A percentile compares a stretch with the other conserved stretches of the same genome.
These are phyloP conservation scores for Melanomma pulvis-pyrius DNA, from an alignment of 495 filamentous ascomycete species.

Conservation along the genomic window DNA sequence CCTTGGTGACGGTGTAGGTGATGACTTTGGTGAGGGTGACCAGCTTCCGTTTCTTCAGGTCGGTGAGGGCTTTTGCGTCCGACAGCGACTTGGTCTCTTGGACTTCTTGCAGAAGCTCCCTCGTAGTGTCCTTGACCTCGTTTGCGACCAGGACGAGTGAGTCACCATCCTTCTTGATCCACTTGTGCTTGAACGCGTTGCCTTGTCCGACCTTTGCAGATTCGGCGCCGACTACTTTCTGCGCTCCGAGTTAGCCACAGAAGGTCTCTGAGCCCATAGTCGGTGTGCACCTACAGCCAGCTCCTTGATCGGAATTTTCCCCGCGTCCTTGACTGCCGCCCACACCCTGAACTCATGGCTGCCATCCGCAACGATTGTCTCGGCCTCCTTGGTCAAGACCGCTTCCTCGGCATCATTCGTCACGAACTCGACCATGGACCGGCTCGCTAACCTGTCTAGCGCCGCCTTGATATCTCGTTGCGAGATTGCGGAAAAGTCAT, in stretches of 20 bases:
- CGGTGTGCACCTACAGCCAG: conserved; percentile 56
- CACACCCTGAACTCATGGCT: conserved; percentile 96
- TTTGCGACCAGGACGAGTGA: conserved; percentile 41
- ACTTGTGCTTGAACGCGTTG: conserved; percentile 93
- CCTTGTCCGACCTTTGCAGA: conserved; percentile 88
- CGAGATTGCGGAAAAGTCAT: conserved; percentile 73
- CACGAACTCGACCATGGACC: conserved; percentile 85
- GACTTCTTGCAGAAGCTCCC: conserved; percentile 70
- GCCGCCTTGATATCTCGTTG: conserved; percentile 80
- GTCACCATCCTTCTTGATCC: conserved; percentile 80
- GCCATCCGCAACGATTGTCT: conserved; percentile 77
- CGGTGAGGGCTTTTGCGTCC: conserved; percentile 71
- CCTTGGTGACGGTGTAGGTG: conserved; percentile 79
- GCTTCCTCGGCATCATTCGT: conserved; percentile 77
- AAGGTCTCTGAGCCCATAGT: conserved; percentile 27
- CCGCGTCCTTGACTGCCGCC: conserved; percentile 73
- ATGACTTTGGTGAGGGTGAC: conserved; percentile 80
- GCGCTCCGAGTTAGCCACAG: conserved; percentile 21
- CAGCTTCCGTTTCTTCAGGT: conserved; percentile 88
- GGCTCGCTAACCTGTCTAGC: conserved; percentile 78
- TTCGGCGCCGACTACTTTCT: conserved; percentile 76
- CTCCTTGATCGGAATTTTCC: conserved; percentile 80
- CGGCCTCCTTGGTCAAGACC: conserved; percentile 76
- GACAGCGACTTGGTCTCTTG: conserved; percentile 66
- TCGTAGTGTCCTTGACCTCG: conserved; percentile 73